Evolutionary conservation across 1,284 basidiomycete genomes (phyloP).

Genomic region (Quambalaria eucalypti): DNA sequence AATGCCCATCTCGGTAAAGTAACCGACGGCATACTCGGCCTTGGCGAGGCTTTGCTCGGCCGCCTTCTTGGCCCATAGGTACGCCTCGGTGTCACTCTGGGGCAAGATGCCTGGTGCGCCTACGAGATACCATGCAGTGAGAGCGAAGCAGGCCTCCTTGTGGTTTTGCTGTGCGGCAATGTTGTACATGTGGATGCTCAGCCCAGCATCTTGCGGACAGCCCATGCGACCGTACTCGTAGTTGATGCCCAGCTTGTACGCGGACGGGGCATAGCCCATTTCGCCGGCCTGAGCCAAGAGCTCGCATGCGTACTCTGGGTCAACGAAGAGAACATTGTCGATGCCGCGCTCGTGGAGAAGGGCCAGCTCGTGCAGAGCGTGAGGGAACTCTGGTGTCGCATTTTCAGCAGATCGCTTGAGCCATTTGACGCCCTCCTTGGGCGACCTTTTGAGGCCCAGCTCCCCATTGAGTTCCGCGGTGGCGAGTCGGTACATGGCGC

Average conservation of each 20-base stretch:
- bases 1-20: slow-evolving; percentile 69
- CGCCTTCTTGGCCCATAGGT: slow-evolving; percentile 50
- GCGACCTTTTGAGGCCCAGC: slow-evolving; percentile 71
- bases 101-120: slow-evolving; percentile 94
- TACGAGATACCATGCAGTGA: slow-evolving; percentile 98
- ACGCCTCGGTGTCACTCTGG: slow-evolving; percentile 95
- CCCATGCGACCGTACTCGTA: slow-evolving; percentile 99
- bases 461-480: slow-evolving; percentile 95
- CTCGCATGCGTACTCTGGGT: slow-evolving; percentile 89
- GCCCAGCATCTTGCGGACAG: slow-evolving; percentile 90
- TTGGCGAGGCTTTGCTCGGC: slow-evolving; percentile 45
- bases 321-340: slow-evolving; percentile 92
- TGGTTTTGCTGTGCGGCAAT: slow-evolving; percentile 88
- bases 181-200: slow-evolving; percentile 92
- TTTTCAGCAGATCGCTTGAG: slow-evolving; percentile 85
- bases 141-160: slow-evolving; percentile 90
- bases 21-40: slow-evolving; percentile 77
- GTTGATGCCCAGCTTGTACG: slow-evolving; percentile 91
- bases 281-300: slow-evolving; percentile 88
- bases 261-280: slow-evolving; percentile 89
- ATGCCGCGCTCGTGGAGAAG: slow-evolving; percentile 88
- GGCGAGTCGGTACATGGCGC: slow-evolving; percentile 91
- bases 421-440: slow-evolving; percentile 96
- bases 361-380: slow-evolving; percentile 89
- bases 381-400: slow-evolving; percentile 74